Evolutionary conservation across 257 asterid species (phyloP), one percentile per base, ranked within the genome.

Genomic region (Solanum raphanifolium): DNA sequence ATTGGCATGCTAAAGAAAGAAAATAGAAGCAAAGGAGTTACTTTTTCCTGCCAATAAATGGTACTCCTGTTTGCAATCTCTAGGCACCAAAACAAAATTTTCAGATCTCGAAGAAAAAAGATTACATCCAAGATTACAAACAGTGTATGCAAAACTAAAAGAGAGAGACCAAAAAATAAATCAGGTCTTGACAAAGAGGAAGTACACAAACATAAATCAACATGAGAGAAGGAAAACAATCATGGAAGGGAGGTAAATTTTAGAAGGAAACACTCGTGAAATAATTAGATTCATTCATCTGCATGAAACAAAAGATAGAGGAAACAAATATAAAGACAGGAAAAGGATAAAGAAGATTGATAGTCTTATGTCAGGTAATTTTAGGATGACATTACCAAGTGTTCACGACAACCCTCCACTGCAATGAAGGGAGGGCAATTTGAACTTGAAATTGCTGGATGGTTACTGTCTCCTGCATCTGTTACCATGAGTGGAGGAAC

Each of bases 351-450:
- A 32, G 52, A 41, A 43, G 25, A 41, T 18, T 25, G 65, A 27
- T 7, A 43, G 5, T 41, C 18, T 74, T 34, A 38, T 11, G 60
- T 6, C 9, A 27, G 66, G 10, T 79, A 43, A 72, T 31, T 43
- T 68, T 36, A 46, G 71, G 38, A 41, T 86, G 81, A 15, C 43
- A 71, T 38, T 94, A 97, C 98, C 98, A 95, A 89, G 91, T 90
- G 98, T 92, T 97, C 98, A 55, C 99, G 95, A 88, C 99, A 95
- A 90, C 92, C 94, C 91, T 97, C 99, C 90, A 92, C 90, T 5
- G 98, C 98, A 39, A 94, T 87, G 88, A 95, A 94, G 23, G 95
- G 95, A 43, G 98, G 98, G 91, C 94, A 92, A 87, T 93, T 93
- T 87, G 91, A 92, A 92, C 96, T 95, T 88, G 98, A 94, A 89